Evolutionary conservation across 495 filamentous ascomycete species (phyloP).

Genomic region (Aspergillus hancockii): DNA sequence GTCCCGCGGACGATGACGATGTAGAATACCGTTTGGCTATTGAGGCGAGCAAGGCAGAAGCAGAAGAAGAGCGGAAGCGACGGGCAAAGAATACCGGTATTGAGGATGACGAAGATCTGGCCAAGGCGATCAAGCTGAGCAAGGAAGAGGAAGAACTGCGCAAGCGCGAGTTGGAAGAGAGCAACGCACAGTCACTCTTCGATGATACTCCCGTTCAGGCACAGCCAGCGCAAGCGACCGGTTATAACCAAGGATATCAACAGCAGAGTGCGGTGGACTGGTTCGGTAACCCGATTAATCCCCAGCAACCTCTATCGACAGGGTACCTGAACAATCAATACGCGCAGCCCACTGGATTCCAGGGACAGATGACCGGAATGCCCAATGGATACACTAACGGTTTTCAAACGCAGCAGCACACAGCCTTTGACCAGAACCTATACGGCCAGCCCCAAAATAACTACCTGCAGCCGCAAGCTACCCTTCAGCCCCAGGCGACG

Average conservation of each 20-base stretch:
- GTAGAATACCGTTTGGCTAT: slow-evolving; percentile 89
- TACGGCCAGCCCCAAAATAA: slow-evolving; percentile 53
- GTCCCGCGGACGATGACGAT: slow-evolving; percentile 70
- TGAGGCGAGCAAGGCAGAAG: slow-evolving; percentile 94
- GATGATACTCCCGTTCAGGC: slow-evolving; percentile 70
- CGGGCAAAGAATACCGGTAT: slow-evolving; percentile 54
- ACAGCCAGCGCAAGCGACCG: slow-evolving; percentile 73
- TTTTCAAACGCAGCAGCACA: slow-evolving; percentile 63
- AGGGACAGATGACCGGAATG: slow-evolving; percentile 65
- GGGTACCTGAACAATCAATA: slow-evolving; percentile 87
- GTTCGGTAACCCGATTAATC: slow-evolving; percentile 87
- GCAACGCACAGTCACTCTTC: slow-evolving; percentile 82
- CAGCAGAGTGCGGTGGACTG: slow-evolving; percentile 95
- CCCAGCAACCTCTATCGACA: slow-evolving; percentile 73
- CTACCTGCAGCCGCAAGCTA: slow-evolving; percentile 50
- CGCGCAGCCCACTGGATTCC: slow-evolving; percentile 67
- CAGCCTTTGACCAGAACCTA: slow-evolving; percentile 60
- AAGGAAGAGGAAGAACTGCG: slow-evolving; percentile 92
- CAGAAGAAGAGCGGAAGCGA: slow-evolving; percentile 84
- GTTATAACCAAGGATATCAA: slow-evolving; percentile 94
- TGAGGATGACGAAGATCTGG: slow-evolving; percentile 80
- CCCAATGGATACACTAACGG: slow-evolving; percentile 65
- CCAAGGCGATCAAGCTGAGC: slow-evolving; percentile 94
- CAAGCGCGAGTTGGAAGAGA: slow-evolving; percentile 85
- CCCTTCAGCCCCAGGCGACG: slow-evolving; percentile 43